phyloP scores from a whole-genome alignment of 1,139 yeast genomes.

The Lodderomyces elongisporus region DNA sequence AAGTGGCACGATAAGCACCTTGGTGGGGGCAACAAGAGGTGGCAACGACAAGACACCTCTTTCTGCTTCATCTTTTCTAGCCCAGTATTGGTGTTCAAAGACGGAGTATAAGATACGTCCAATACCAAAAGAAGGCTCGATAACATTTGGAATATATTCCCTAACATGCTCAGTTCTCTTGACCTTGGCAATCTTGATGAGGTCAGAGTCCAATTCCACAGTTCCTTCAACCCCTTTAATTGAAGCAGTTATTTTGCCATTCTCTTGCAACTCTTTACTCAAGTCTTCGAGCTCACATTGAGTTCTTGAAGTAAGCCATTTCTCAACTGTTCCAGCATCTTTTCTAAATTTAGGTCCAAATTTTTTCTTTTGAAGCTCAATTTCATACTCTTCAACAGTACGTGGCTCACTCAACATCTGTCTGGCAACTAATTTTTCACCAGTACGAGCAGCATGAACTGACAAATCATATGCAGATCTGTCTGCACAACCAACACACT shows the following conservation, averaged over 20 bases:
- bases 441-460: conserved; percentile 92
- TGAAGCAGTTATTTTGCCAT: conserved; percentile 60
- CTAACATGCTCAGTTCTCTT: conserved; percentile 85
- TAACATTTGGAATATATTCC: conserved; percentile 95
- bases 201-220: conserved; percentile 67
- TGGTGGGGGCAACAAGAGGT: conserved; percentile 96
- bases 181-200: conserved; percentile 72
- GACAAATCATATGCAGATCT: conserved; percentile 96
- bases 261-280: conserved; percentile 58
- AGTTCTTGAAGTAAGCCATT: conserved; percentile 68
- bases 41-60: conserved; percentile 92
- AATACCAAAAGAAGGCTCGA: conserved; percentile 98
- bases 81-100: conserved; percentile 94
- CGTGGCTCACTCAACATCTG: conserved; percentile 81
- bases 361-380: conserved; percentile 85
- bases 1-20: conserved; percentile 92
- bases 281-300: conserved; percentile 83
- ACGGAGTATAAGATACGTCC: conserved; percentile 94
- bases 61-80: conserved; percentile 86
- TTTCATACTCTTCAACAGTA: conserved; percentile 76
- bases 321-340: conserved; percentile 89
- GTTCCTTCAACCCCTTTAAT: conserved; percentile 56
- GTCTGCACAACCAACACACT: conserved; percentile 99
- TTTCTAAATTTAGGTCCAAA: conserved; percentile 97
- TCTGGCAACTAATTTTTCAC: conserved; percentile 91